phyloP scores from a whole-genome alignment of 2,329 filamentous ascomycete species.

The Karstenula rhodostoma region DNA sequence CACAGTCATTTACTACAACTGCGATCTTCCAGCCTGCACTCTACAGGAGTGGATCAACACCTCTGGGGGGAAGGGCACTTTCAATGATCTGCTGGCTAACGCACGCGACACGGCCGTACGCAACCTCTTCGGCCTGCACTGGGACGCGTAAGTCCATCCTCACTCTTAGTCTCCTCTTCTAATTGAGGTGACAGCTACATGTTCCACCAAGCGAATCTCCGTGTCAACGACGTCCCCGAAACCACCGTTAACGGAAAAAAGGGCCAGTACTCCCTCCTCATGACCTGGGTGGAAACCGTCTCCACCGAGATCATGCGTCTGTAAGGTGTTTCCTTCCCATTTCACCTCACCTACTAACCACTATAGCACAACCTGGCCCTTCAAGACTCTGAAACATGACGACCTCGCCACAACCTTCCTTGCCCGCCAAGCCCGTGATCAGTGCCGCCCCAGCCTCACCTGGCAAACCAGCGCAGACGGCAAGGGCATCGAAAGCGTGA shows the following conservation, averaged over 20 bases:
- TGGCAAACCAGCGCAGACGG: constrained; percentile 56
- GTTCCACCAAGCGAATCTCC: constrained; percentile 71
- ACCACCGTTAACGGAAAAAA: constrained; percentile 60
- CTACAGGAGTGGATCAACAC: constrained; percentile 68
- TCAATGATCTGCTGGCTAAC: constrained; percentile 59
- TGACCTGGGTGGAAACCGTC: constrained; percentile 65
- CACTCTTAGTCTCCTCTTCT: not conserved
- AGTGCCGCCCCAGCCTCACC: constrained; percentile 59
- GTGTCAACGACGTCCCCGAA: constrained; percentile 57
- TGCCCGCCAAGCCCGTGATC: constrained; percentile 62
- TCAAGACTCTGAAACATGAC: constrained; percentile 65
- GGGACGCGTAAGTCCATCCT: constrained; percentile 52
- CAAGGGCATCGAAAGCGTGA: constrained; percentile 59
- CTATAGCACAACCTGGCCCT: constrained; percentile 56
- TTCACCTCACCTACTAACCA: constrained; percentile 16
- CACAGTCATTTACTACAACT: constrained; percentile 71
- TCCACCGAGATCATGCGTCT: constrained; percentile 64
- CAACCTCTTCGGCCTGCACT: constrained; percentile 64
- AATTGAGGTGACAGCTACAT: constrained; percentile 55
- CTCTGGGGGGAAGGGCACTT: constrained; percentile 62
- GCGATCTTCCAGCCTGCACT: constrained; percentile 65
- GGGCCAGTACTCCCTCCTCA: constrained; percentile 61
- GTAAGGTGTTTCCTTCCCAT: constrained; percentile 20
- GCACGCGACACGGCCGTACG: constrained; percentile 64
- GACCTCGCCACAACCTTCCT: constrained; percentile 62